A percentile compares a stretch with the other conserved stretches of the same genome.
Conservation (phyloP, 805 yeast species). For the Candida caryicola region DNA sequence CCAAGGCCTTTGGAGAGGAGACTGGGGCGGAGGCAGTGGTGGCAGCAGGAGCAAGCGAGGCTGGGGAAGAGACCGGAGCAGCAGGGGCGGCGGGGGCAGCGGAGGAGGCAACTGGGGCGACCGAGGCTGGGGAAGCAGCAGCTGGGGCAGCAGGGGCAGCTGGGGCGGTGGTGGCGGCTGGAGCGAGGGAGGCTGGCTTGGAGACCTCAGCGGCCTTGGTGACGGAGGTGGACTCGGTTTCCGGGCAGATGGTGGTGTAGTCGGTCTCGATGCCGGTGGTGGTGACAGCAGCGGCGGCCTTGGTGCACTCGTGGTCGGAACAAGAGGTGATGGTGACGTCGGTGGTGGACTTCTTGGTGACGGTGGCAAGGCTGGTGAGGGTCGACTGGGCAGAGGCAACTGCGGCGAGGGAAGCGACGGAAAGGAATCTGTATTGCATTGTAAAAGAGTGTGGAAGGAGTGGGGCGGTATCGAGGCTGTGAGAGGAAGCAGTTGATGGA, state of each 20-base stretch:
- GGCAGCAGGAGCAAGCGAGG: slow-evolving; percentile 8
- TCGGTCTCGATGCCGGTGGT: slow-evolving; percentile 31
- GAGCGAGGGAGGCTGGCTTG: slow-evolving; percentile 5
- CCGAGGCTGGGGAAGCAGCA: slow-evolving; percentile 10
- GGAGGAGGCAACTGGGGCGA: slow-evolving; percentile 10
- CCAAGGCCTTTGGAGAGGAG: slow-evolving; percentile 13
- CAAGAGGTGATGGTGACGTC: slow-evolving; percentile 28
- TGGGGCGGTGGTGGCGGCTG: slow-evolving; percentile 5
- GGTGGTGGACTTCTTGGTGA: slow-evolving; percentile 18
- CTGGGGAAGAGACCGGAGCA: slow-evolving; percentile 8
- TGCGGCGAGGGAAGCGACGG: slow-evolving; percentile 21
- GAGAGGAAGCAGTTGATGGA: background rate
- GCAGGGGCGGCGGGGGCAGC: slow-evolving; percentile 1
- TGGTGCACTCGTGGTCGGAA: slow-evolving; percentile 18
- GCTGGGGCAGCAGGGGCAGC: slow-evolving; percentile 4
- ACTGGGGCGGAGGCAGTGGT: slow-evolving; percentile 9
- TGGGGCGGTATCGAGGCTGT: too few relatives aligned
- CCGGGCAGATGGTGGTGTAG: slow-evolving; percentile 39
- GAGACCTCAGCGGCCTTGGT: slow-evolving; percentile 7
- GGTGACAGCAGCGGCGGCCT: slow-evolving; percentile 19
- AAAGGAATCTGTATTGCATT: slow-evolving; percentile 24
- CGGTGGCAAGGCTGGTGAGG: slow-evolving; percentile 13
- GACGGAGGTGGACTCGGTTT: slow-evolving; percentile 18
- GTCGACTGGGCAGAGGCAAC: slow-evolving; percentile 16
- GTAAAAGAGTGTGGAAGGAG: slow-evolving; percentile 9